Evolutionary conservation across 495 filamentous ascomycete species (phyloP), one percentile per base, ranked within the genome.

Genomic region (Aeminium ludgeri): DNA sequence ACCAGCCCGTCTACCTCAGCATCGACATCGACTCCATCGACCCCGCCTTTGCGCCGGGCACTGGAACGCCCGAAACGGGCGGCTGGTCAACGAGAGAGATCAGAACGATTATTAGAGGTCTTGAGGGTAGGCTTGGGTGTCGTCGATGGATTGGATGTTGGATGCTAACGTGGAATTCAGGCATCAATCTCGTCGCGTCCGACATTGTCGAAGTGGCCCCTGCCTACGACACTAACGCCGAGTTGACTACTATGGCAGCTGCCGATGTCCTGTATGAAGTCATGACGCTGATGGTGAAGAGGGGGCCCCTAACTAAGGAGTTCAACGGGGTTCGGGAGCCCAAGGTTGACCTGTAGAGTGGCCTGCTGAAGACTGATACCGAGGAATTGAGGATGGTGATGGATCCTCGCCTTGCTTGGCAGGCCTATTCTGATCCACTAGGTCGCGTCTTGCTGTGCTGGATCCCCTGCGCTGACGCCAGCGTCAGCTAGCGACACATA

Each of bases 11-110:
- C 1, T 92, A 92, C 53, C 65, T 91, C 31, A 82, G 74, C 40
- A 84, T 92, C 31, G 85, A 93, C 51, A 91, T 92, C 43, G 85
- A 93, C 52, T 82, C 81, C 0, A 58, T 93, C 11, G 85, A 93
- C 52, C 84, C 85, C 3, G 85, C 82, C 25, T 86, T 80, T 50
- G 80, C 80, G 2, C 80, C 80, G 45, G 85, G 78, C 19, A 93
- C 85, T 1, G 85, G 85, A 16, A 93, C 85, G 0, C 73, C 82
- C 29, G 85, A 93, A 53, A 82, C 82, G 0, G 85, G 85, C 19
- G 85, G 85, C 1, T 93, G 85, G 85, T 70, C 73, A 1, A 86
- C 82, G 0, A 70, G 85, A 33, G 85, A 92, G 53, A 61, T 85
- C 10, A 63, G 78, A 10, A 78, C 76, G 0, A 80, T 82, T 42